phyloP scores from a whole-genome alignment of 139 green algal genomes.

The Gonium pectorale region DNA sequence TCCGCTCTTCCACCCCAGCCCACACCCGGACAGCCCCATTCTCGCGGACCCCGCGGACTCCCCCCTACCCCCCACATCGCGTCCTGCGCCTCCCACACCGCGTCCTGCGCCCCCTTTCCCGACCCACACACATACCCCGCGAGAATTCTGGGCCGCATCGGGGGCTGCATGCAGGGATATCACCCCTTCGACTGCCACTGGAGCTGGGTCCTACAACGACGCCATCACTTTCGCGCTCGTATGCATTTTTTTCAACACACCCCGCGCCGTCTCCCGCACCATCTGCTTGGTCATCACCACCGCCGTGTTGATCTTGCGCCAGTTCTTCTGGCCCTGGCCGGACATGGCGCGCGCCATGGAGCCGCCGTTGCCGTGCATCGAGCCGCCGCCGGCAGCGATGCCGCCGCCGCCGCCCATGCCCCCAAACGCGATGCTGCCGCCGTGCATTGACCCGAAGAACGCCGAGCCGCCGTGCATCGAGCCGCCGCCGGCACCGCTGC shows the following conservation, averaged over 20 bases:
- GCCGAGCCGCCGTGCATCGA: not conserved
- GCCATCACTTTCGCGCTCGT: not conserved
- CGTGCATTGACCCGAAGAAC: not conserved
- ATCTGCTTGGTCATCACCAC: constrained; percentile 2
- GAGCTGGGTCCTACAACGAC: not conserved
- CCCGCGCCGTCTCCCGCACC: not conserved
- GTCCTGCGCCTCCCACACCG: not conserved
- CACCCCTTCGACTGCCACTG: not conserved
- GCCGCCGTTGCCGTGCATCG: too few relatives aligned
- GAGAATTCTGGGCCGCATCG: not conserved
- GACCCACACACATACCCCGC: not conserved
- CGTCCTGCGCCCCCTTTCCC: not conserved
- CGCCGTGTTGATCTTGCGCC: constrained; percentile 10
- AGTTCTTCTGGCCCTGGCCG: not conserved
- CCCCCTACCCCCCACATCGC: not conserved
- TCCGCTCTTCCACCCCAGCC: not conserved
- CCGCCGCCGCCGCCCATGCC: not conserved
- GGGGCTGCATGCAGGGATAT: not conserved
- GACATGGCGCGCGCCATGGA: too few relatives aligned
- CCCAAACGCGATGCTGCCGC: not conserved
- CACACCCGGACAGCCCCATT: not conserved
- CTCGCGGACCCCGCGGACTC: not conserved
- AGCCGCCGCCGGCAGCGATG: too few relatives aligned
- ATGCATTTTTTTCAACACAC: too few relatives aligned
- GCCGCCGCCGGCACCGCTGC: not conserved